A percentile compares a stretch with the other conserved stretches of the same genome.
Evolutionary conservation across 352 stramenopile genomes (phyloP).

Genomic region (Aphanomyces euteiches): DNA sequence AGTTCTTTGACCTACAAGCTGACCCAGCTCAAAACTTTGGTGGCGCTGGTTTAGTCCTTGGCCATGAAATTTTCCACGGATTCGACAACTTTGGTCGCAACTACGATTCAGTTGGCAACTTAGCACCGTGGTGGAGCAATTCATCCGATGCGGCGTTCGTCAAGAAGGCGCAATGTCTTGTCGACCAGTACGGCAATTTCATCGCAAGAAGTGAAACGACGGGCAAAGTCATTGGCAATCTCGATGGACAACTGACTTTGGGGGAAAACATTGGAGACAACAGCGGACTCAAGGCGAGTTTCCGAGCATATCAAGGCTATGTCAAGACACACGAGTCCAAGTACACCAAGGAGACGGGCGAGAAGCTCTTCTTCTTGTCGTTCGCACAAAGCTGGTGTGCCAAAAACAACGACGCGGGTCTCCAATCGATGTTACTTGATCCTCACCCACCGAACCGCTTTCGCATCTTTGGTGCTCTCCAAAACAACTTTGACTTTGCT

Average conservation of each 20-base stretch:
- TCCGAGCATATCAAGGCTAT: conserved; percentile 43
- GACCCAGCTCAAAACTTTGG: conserved; percentile 88
- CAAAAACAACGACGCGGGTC: conserved; percentile 23
- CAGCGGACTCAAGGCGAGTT: conserved; percentile 67
- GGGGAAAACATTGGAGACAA: conserved; percentile 84
- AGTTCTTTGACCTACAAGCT: conserved; percentile 68
- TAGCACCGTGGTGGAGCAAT: conserved; percentile 70
- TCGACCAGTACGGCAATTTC: conserved; percentile 60
- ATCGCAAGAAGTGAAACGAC: conserved; percentile 15
- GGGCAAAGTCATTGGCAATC: conserved; percentile 45
- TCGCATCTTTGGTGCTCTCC: conserved; percentile 30
- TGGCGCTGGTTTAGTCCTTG: conserved; percentile 88
- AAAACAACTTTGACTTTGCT: conserved; percentile 30
- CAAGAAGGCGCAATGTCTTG: conserved; percentile 53
- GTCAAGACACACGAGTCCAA: neutral
- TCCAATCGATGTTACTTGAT: conserved; percentile 13
- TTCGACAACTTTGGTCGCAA: conserved; percentile 92
- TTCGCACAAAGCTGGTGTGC: conserved; percentile 32
- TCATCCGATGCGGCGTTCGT: conserved; percentile 64
- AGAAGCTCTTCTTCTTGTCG: conserved; percentile 34
- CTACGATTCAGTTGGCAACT: conserved; percentile 73
- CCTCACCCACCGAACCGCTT: conserved; percentile 20
- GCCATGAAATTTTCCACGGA: conserved; percentile 91
- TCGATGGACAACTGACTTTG: conserved; percentile 77
- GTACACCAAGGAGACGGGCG: conserved; percentile 11